Conservation (phyloP, 1,139 yeast species). For the Debaryomyces fabryi region DNA sequence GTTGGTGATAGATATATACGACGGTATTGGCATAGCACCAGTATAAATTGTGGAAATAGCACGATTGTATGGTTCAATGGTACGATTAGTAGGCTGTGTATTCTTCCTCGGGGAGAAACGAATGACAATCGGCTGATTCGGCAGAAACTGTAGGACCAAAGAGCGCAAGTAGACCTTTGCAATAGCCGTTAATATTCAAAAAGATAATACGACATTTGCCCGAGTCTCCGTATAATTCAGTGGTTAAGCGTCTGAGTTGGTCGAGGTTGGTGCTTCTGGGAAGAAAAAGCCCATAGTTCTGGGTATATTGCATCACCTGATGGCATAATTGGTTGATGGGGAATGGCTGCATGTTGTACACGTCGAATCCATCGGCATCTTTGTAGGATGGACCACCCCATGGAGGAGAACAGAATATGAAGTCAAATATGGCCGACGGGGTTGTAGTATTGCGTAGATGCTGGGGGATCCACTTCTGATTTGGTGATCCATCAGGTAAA, state of each 20-base stretch:
- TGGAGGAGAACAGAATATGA: slow-evolving; percentile 86
- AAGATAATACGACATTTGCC: slow-evolving; percentile 53
- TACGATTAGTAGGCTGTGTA: neutral
- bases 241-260: slow-evolving; percentile 56
- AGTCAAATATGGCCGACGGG: slow-evolving; percentile 48
- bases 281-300: slow-evolving; percentile 68
- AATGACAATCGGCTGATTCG: neutral
- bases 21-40: too few relatives aligned
- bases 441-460: slow-evolving; percentile 17
- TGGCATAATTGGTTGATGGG: slow-evolving; percentile 46
- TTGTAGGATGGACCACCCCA: slow-evolving; percentile 92
- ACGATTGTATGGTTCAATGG: too few relatives aligned
- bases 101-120: neutral
- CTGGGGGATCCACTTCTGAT: slow-evolving; percentile 35
- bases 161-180: slow-evolving; percentile 59
- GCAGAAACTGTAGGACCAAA: slow-evolving; percentile 46
- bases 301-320: slow-evolving; percentile 45
- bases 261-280: slow-evolving; percentile 69
- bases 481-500: slow-evolving; percentile 19
- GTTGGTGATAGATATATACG: neutral
- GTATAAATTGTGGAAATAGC: too few relatives aligned
- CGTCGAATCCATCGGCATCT: slow-evolving; percentile 46
- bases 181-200: slow-evolving; percentile 42
- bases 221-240: slow-evolving; percentile 45
- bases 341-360: slow-evolving; percentile 49